A percentile compares a stretch with the other conserved stretches of the same genome.
Conservation (phyloP, 148 eudicot species). For the Talinum fruticosum region DNA sequence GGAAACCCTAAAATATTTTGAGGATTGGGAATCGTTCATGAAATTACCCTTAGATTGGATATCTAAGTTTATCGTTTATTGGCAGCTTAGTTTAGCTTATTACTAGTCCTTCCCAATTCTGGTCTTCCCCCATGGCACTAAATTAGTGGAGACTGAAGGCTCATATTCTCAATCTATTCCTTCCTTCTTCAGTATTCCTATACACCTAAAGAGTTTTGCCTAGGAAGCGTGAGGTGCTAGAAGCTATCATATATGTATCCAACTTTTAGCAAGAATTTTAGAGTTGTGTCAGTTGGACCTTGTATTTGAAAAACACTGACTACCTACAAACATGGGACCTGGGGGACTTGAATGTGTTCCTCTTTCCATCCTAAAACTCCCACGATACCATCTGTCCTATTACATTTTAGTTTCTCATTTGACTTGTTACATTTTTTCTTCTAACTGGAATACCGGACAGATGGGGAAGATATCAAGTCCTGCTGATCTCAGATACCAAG, state of each 20-base stretch:
- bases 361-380: neutral
- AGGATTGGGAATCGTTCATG: neutral
- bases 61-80: too few species aligned
- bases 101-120: neutral
- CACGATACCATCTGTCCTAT: neutral
- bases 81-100: too few species aligned
- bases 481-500: slow-evolving; percentile 84
- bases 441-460: slow-evolving; percentile 30
- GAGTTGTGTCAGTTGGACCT: neutral
- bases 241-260: too few species aligned
- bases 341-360: neutral
- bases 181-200: neutral
- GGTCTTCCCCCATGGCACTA: too few species aligned
- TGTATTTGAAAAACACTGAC: neutral
- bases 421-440: neutral
- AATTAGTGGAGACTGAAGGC: neutral
- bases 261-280: neutral
- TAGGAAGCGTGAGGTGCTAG: neutral
- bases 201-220: neutral
- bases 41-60: too few species aligned
- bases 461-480: slow-evolving; percentile 79
- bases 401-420: neutral
- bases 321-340: neutral
- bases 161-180: neutral
- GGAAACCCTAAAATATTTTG: neutral